Evolutionary conservation across 176 grass and related monocot species (phyloP).

Genomic region (Tillandsia leiboldiana): DNA sequence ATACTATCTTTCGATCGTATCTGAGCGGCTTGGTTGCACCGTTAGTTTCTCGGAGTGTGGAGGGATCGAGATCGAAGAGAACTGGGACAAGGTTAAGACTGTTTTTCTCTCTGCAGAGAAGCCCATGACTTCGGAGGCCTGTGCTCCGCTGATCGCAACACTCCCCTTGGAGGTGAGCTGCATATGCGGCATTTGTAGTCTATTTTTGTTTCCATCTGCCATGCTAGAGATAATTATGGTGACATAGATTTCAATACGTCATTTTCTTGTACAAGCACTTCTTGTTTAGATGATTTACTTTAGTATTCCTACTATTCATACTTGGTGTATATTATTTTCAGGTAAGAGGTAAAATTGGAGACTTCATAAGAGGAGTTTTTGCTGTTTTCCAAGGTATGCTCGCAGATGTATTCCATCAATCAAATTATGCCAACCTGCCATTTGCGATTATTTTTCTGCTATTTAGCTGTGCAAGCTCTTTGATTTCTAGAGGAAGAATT

Average conservation of each 20-base stretch:
- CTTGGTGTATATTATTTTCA: constrained; percentile 26
- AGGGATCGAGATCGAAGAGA: constrained; percentile 94
- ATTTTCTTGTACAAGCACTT: not conserved
- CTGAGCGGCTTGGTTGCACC: constrained; percentile 73
- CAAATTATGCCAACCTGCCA: not conserved
- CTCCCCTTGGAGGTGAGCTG: constrained; percentile 74
- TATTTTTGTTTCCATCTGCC: not conserved
- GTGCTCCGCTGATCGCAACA: constrained; percentile 78
- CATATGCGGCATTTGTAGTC: not conserved
- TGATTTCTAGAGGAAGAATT: no score
- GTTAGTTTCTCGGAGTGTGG: constrained; percentile 94
- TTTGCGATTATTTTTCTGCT: not conserved
- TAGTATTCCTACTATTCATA: not conserved
- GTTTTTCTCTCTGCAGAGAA: constrained; percentile 78
- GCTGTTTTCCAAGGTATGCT: constrained; percentile 87
- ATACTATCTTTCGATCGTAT: constrained; percentile 84
- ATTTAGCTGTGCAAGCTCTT: no score
- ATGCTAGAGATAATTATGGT: not conserved
- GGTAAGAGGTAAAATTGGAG: constrained; percentile 78
- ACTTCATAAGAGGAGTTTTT: constrained; percentile 74
- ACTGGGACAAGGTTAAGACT: constrained; percentile 98
- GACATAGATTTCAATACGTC: constrained; percentile 1
- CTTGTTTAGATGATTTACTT: not conserved
- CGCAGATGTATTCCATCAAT: not conserved
- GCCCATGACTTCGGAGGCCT: constrained; percentile 59